A percentile compares a stretch with the other conserved stretches of the same genome.
These are phyloP conservation scores for Lepidium didymum DNA, from an alignment of 345 rosid genomes.

Conservation along the genomic window DNA sequence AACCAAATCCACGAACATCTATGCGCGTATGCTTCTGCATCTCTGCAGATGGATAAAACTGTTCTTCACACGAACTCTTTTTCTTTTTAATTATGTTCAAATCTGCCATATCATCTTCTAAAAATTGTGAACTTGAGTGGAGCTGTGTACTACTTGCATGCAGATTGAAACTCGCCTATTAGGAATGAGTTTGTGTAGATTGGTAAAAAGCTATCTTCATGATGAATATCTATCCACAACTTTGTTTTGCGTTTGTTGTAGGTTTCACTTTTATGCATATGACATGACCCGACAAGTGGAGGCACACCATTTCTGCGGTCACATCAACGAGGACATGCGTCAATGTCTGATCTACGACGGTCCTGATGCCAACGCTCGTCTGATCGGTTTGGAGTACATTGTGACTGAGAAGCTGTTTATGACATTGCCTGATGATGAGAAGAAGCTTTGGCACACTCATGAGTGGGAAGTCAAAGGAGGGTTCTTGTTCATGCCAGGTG, in stretches of 20 bases:
- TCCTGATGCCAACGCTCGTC: conserved; percentile 42
- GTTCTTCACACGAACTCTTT: too few species aligned
- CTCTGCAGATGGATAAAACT: background rate
- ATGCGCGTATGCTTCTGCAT: conserved; percentile 50
- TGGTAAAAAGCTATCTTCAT: too few species aligned
- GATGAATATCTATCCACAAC: background rate
- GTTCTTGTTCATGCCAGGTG: conserved; percentile 58
- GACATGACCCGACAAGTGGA: conserved; percentile 84
- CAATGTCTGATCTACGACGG: conserved; percentile 74
- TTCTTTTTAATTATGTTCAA: too few species aligned
- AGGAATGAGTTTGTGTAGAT: background rate
- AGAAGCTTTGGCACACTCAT: conserved; percentile 70
- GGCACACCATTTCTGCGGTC: conserved; percentile 73
- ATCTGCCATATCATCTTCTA: too few species aligned
- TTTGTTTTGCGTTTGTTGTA: background rate
- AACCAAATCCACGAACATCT: conserved; percentile 79
- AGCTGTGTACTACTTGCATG: background rate
- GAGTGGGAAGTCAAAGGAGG: conserved; percentile 87
- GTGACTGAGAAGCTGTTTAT: conserved; percentile 61
- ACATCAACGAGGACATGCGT: conserved; percentile 74
- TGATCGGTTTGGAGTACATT: conserved; percentile 72
- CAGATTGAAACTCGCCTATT: background rate
- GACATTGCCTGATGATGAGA: conserved; percentile 63
- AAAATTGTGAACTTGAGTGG: background rate
- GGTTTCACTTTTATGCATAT: conserved; percentile 61